Conservation (phyloP, 2,329 filamentous ascomycete species). For the Colletotrichum nymphaeae region DNA sequence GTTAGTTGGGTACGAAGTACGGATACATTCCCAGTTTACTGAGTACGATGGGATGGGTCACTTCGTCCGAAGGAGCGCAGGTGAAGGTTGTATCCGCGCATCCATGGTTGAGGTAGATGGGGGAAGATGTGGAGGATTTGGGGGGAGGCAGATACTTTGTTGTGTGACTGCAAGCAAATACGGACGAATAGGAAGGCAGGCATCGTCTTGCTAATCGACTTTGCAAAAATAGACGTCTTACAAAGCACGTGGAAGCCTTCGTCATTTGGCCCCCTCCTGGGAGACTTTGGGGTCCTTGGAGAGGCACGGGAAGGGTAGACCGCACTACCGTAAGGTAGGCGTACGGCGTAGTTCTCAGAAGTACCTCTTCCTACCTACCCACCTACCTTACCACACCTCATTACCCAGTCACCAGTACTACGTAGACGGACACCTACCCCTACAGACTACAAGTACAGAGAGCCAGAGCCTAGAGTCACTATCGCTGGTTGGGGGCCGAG, state of each 20-base stretch:
- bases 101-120: neutral
- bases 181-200: slow-evolving; percentile 4
- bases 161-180: neutral
- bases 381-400: too few relatives aligned
- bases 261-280: slow-evolving; percentile 11
- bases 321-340: too few relatives aligned
- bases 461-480: too few relatives aligned
- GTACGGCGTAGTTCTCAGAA: too few relatives aligned
- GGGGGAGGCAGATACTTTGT: neutral
- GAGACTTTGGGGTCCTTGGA: too few relatives aligned
- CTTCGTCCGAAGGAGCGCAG: neutral
- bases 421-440: too few relatives aligned
- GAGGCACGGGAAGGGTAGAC: too few relatives aligned
- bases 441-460: too few relatives aligned
- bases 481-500: slow-evolving; percentile 16
- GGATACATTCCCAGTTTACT: too few relatives aligned
- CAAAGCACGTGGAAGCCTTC: slow-evolving; percentile 33
- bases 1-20: neutral
- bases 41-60: neutral
- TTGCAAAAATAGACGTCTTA: slow-evolving; percentile 33
- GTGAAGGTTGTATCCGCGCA: neutral
- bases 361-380: too few relatives aligned
- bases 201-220: slow-evolving; percentile 28
- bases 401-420: too few relatives aligned
- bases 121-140: neutral